Evolutionary conservation across 768 basidiomycete genomes (phyloP).

Genomic region (Podaxis carcinomalis): DNA sequence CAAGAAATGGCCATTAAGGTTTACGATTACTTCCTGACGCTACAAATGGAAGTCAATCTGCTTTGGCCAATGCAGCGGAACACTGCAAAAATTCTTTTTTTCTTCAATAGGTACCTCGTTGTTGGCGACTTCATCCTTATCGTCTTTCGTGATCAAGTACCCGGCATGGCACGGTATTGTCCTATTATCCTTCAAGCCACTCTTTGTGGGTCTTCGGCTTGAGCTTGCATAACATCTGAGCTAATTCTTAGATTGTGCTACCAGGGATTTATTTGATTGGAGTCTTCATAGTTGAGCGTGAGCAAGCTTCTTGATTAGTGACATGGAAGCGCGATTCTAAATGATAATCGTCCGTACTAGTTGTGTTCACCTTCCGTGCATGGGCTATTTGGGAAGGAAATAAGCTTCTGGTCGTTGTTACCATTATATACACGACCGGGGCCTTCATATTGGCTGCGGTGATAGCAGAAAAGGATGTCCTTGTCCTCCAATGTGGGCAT

Average conservation of each 20-base stretch:
- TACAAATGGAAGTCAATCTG: slow-evolving; percentile 15
- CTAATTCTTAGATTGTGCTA: no score
- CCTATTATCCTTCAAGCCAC: not conserved
- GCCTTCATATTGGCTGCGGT: not conserved
- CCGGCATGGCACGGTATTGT: not conserved
- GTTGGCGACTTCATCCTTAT: slow-evolving; percentile 16
- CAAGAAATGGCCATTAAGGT: not conserved
- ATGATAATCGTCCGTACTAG: not conserved
- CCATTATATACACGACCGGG: not conserved
- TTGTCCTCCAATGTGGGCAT: not conserved
- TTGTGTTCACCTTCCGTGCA: not conserved
- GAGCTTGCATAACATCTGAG: no score
- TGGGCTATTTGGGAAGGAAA: not conserved
- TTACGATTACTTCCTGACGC: slow-evolving; percentile 19
- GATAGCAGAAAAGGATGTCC: not conserved
- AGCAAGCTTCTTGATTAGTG: not conserved
- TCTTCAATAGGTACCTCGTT: slow-evolving; percentile 21
- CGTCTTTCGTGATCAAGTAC: not conserved
- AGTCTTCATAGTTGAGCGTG: not conserved
- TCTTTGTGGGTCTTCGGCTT: not conserved
- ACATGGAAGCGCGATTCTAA: not conserved
- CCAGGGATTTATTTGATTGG: not conserved
- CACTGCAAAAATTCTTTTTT: slow-evolving; percentile 20
- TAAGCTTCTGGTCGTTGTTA: not conserved
- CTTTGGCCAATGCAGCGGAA: slow-evolving; percentile 21